Evolutionary conservation across 148 eudicot genomes (phyloP).

Genomic region (Agrostemma githago): DNA sequence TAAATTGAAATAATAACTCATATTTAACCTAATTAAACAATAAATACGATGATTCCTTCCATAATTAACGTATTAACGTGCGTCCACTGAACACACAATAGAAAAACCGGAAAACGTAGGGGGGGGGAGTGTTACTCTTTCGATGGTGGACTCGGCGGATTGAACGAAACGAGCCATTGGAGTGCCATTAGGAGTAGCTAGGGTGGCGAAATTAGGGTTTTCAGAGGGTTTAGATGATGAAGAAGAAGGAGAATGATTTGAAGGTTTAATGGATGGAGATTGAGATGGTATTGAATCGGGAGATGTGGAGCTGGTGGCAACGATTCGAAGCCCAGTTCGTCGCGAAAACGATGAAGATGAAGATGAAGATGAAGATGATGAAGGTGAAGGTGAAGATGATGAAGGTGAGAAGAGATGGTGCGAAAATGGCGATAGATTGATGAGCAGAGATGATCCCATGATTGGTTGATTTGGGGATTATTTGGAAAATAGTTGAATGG

Average conservation of each 20-base stretch:
- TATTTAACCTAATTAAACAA: too few species aligned
- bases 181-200: conserved; percentile 35
- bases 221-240: conserved; percentile 8
- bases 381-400: conserved; percentile 10
- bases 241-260: conserved; percentile 12
- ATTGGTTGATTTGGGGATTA: not conserved
- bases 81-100: too few species aligned
- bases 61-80: too few species aligned
- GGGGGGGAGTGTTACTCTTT: conserved; percentile 42
- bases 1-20: too few species aligned
- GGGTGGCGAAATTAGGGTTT: conserved; percentile 16
- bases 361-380: too few species aligned
- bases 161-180: conserved; percentile 29
- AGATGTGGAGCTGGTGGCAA: conserved; percentile 37
- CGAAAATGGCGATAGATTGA: not conserved
- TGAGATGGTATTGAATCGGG: conserved; percentile 28
- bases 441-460: conserved; percentile 9
- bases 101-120: not conserved
- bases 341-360: not conserved
- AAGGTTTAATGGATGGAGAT: conserved; percentile 2
- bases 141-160: conserved; percentile 62
- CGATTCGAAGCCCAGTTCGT: conserved; percentile 7
- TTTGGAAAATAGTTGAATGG: not conserved
- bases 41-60: too few species aligned
- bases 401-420: conserved; percentile 1